Conservation (phyloP, 1,284 basidiomycete genomes). For the Somion occarium region DNA sequence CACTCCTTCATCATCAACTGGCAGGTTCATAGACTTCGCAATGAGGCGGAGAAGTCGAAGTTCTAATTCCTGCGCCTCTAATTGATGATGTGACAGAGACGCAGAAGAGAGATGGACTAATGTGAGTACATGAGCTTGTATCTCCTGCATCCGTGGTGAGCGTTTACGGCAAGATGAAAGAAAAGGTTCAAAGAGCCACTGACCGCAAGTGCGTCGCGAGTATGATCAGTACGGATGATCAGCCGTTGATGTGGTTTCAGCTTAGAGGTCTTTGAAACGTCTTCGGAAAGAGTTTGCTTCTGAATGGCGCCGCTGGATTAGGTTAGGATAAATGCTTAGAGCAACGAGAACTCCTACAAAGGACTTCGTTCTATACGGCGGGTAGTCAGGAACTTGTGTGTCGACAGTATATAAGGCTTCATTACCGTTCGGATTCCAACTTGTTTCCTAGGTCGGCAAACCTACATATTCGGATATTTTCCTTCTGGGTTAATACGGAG, state of each 20-base stretch:
- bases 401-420: not conserved
- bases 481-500: not conserved
- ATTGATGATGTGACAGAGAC: not conserved
- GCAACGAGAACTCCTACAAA: not conserved
- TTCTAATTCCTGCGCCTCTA: not conserved
- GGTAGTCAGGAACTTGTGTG: not conserved
- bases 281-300: not conserved
- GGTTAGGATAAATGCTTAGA: not conserved
- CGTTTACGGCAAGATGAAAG: not conserved
- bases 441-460: not conserved
- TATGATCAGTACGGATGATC: not conserved
- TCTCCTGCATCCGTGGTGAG: not conserved
- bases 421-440: not conserved
- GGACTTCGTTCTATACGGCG: not conserved
- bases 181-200: not conserved
- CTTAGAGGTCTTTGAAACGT: not conserved
- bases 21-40: not conserved
- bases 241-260: not conserved
- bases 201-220: not conserved
- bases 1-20: not conserved
- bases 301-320: not conserved
- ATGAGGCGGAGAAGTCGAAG: not conserved
- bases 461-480: not conserved
- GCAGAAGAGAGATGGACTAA: not conserved
- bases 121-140: not conserved